Evolutionary conservation across 192 early-diverging fungal genomes (phyloP).

Genomic region (Rhizophagus sp.): DNA sequence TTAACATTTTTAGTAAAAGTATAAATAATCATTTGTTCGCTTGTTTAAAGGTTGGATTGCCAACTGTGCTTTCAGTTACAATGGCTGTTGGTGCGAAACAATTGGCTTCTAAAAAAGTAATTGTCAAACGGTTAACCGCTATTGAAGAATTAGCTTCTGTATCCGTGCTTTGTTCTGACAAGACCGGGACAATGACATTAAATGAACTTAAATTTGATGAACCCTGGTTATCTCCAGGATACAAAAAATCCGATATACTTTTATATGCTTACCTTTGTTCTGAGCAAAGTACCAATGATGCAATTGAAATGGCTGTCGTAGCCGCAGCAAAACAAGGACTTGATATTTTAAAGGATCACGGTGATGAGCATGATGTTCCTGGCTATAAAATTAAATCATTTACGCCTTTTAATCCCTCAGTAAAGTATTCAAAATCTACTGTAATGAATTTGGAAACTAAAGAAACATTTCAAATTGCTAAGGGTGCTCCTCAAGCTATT

Average conservation of each 20-base stretch:
- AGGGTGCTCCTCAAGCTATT: conserved; percentile 95
- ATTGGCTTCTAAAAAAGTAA: conserved; percentile 89
- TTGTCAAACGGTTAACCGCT: conserved; percentile 92
- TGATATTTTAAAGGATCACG: conserved; percentile 59
- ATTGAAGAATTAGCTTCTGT: conserved; percentile 95
- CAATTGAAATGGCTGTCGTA: conserved; percentile 88
- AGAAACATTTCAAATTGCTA: conserved; percentile 84
- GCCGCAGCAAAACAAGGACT: conserved; percentile 77
- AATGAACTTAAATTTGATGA: conserved; percentile 93
- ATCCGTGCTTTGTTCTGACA: conserved; percentile 81
- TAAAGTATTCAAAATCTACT: conserved; percentile 91
- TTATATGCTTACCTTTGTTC: conserved; percentile 81
- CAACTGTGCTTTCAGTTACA: conserved; percentile 94
- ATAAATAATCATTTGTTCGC: too few relatives aligned
- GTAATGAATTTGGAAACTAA: conserved; percentile 78
- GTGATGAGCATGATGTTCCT: conserved; percentile 61
- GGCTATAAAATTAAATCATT: conserved; percentile 91
- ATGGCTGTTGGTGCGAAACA: conserved; percentile 95
- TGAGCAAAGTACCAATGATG: conserved; percentile 87
- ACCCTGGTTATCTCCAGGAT: conserved; percentile 69
- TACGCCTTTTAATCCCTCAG: conserved; percentile 90
- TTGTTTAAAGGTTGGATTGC: conserved; percentile 66
- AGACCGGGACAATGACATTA: conserved; percentile 90
- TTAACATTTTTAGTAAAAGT: too few relatives aligned
- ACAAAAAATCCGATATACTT: conserved; percentile 76